Base-by-base conservation (phyloP, 352 stramenopile species). In the Globisporangium cylindrosporum region DNA sequence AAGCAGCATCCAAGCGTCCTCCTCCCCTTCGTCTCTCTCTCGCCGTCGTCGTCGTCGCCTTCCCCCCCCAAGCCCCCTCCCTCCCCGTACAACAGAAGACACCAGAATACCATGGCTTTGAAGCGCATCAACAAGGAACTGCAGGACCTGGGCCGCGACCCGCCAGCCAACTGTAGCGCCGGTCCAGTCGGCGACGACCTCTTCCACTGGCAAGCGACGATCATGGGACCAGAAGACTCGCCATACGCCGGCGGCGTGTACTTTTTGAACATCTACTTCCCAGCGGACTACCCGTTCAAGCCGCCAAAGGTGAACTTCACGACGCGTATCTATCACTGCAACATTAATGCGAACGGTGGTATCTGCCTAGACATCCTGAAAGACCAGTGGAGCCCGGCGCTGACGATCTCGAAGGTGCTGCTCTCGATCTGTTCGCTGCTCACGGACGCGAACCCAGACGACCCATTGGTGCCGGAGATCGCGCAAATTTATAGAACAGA, bases 321-420 rank as follows among this genome's bases (percentile, higher is more conserved):
- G 65, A 99, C 98, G 71, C 96, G 97, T 80, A 99, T 99, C 70
- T 99, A 99, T 79, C 98, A 99, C 81, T 99, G 96, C 84, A 99
- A 99, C 95, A 99, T 99, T 80, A 99, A 99, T 80, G 97, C 94
- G 56, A 99, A 99, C 84, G 98, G 98, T 73, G 97, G 97, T 61
- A 99, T 99, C 73, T 99, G 98, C 85, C 90, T 99, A 85, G 98
- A 99, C 77, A 99, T 99, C 77, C 86, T 99, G 71, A 99, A 99
- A 86, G 97, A 99, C 77, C 97, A 99, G 82, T 99, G 98, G 98
- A 98, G 89, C 75, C 98, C 98, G 41, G 98, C 98, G 66, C 84
- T 99, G 64, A 99, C 98, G 59, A 99, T 99, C 78, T 98, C 90
- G 66, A 99, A 99, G 88, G 98, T 99, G 67, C 90, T 99, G 67